Evolutionary conservation across 2,329 filamentous ascomycete genomes (phyloP).

Genomic region (Fonsecaea multimorphosa): DNA sequence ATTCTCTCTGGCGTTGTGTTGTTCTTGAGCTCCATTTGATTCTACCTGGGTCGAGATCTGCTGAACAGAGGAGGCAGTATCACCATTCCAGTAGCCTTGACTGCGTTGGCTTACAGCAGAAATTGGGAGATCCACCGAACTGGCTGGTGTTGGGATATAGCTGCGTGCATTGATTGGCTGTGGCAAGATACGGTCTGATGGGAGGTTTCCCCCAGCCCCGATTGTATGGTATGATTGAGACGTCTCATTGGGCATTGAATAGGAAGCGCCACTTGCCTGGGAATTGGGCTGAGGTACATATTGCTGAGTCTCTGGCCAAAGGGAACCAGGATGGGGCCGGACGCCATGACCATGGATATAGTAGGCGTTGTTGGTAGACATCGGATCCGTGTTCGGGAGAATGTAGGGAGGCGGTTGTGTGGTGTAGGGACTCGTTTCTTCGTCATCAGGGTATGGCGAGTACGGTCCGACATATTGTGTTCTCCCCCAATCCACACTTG

Average conservation of each 20-base stretch:
- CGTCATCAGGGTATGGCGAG: slow-evolving; percentile 45
- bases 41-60: slow-evolving; percentile 22
- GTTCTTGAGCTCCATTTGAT: slow-evolving; percentile 28
- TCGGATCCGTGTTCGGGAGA: slow-evolving; percentile 45
- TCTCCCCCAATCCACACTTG: slow-evolving; percentile 32
- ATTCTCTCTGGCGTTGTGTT: slow-evolving; percentile 34
- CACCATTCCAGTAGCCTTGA: slow-evolving; percentile 22
- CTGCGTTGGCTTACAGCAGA: slow-evolving; percentile 16
- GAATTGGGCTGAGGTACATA: slow-evolving; percentile 23
- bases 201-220: slow-evolving; percentile 12
- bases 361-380: slow-evolving; percentile 30
- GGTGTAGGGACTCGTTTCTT: slow-evolving; percentile 44
- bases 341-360: slow-evolving; percentile 28
- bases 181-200: slow-evolving; percentile 31
- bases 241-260: slow-evolving; percentile 20
- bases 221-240: slow-evolving; percentile 25
- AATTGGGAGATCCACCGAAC: slow-evolving; percentile 20
- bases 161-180: slow-evolving; percentile 25
- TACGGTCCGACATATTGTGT: slow-evolving; percentile 31
- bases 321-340: slow-evolving; percentile 25
- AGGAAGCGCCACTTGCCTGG: slow-evolving; percentile 16
- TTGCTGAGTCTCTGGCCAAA: slow-evolving; percentile 32
- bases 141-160: slow-evolving; percentile 14
- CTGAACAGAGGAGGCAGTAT: slow-evolving; percentile 14
- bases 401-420: slow-evolving; percentile 47